Base-by-base conservation (phyloP, 768 basidiomycete species). In the Collybia nuda region DNA sequence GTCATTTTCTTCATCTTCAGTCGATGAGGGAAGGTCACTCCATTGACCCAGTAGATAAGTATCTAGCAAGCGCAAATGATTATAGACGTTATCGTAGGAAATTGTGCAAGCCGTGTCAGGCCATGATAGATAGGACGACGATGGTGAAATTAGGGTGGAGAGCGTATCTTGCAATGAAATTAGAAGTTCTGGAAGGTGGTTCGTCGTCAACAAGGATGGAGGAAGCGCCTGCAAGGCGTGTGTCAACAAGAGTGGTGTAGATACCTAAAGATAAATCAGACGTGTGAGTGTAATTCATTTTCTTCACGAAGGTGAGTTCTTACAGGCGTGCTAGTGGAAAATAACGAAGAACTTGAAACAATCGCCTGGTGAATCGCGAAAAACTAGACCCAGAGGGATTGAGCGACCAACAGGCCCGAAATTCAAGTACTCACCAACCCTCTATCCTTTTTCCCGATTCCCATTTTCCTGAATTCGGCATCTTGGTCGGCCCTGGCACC, bases 11-110 rank as follows among this genome's bases (percentile, higher is more conserved):
- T 38, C 23, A n/a, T 51, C 54, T 6, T 19, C 11, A 29, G 32
- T 53, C 32, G 51, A 49, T 22, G 24, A 15, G 2, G 40, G 42
- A 21, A 45, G 44, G 5, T 55, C 46, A 6, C 55, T 59, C 85
- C 85, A 88, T 38, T 79, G 76, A 1, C 76, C 79, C 7, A 90
- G 66, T 1, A 90, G 72, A 60, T 77, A 85, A 1, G 76, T 69
- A 55, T 90, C 88, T 7, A 90, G 58, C 1, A 90, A 67, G 17
- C 72, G 71, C 28, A 90, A 69, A 53, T 83, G 80, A 24, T 79
- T 73, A 53, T 81, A 75, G 2, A 84, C 67, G 59, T 76, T 78
- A 15, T 71, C 66, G 32, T 80, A 66, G 5, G 74, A 67, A 14
- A 63, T 48, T 2, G 50, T 28, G 1, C 49, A 39, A 14, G 59